Base-by-base conservation (phyloP, 768 basidiomycete species). In the Phlegmacium glaucopus region DNA sequence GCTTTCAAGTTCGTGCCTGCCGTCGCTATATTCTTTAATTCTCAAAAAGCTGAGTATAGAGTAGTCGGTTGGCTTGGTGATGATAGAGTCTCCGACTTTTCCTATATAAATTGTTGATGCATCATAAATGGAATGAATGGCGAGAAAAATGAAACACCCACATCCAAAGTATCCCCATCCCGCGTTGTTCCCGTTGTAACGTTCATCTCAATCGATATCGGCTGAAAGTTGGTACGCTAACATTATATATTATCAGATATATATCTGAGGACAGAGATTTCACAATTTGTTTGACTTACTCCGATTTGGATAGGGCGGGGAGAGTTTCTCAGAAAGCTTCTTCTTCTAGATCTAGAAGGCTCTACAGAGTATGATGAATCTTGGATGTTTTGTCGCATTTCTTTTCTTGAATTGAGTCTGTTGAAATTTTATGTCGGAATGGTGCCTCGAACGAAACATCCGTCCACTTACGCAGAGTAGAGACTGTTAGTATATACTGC, bases 401-500 rank as follows among this genome's bases (percentile, higher is more conserved):
- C 9, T 10, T 12, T 30, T 8, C 27, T 15, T 10, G 30, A 12
- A 36, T 43, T 43, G 12, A 43, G 34, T 8, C 30, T 32, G 30
- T 32, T n/a, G n/a, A n/a, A n/a, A 32, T 8, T 32, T 8, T 13
- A 32, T 8, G 30, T 13, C 9, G 8, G 30, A 32, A 13, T 32
- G 30, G 30, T 8, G 30, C n/a, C 13, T 32, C 30, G 13, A 8
- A 32, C 13, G 13, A 32, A 13, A 8, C 13, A 32, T 32, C 30
- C 9, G 13, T 32, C 13, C 30, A 8, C 30, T 32, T 13, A 32
- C 17, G 42, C 48, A 1, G 42, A 49, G 6, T 44, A 32, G 3
- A 49, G 26, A 13, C 41, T 38, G 42, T 44, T 49, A 16, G 48
- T 44, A 37, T 49, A 49, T 16, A 49, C 46, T 47, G 27, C 18